phyloP scores from a whole-genome alignment of 345 rosid species.

The Salix koriyanagi region DNA sequence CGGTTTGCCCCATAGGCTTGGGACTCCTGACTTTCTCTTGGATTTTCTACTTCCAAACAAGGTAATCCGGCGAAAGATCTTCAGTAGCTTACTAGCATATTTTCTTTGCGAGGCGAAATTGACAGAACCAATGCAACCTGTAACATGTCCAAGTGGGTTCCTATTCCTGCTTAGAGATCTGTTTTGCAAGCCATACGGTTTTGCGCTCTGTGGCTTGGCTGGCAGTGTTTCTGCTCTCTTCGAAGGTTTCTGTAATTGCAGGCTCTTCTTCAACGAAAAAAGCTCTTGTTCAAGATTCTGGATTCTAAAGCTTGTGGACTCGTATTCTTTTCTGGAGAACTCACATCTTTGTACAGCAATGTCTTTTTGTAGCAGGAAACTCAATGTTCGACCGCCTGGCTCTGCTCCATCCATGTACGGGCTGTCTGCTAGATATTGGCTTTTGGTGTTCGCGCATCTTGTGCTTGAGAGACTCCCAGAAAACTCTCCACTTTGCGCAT shows the following conservation, averaged over 20 bases:
- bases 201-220: conserved; percentile 20
- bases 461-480: conserved; percentile 54
- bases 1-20: conserved; percentile 13
- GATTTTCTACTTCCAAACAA: conserved; percentile 47
- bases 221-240: conserved; percentile 32
- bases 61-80: conserved; percentile 32
- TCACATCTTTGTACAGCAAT: conserved; percentile 28
- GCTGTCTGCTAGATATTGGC: conserved; percentile 41
- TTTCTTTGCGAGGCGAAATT: conserved; percentile 56
- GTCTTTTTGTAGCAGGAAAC: conserved; percentile 41
- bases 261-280: conserved; percentile 46
- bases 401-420: conserved; percentile 48
- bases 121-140: conserved; percentile 51
- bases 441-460: conserved; percentile 53
- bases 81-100: conserved; percentile 42
- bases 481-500: conserved; percentile 41
- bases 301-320: conserved; percentile 72
- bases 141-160: conserved; percentile 48
- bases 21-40: conserved; percentile 32
- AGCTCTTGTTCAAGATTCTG: conserved; percentile 71
- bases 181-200: conserved; percentile 31
- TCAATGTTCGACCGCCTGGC: conserved; percentile 34
- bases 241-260: conserved; percentile 36
- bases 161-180: conserved; percentile 48
- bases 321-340: conserved; percentile 39